Conservation (phyloP, 225 moss, liverwort and hornwort genomes). For the Physcomitrellopsis africana region DNA sequence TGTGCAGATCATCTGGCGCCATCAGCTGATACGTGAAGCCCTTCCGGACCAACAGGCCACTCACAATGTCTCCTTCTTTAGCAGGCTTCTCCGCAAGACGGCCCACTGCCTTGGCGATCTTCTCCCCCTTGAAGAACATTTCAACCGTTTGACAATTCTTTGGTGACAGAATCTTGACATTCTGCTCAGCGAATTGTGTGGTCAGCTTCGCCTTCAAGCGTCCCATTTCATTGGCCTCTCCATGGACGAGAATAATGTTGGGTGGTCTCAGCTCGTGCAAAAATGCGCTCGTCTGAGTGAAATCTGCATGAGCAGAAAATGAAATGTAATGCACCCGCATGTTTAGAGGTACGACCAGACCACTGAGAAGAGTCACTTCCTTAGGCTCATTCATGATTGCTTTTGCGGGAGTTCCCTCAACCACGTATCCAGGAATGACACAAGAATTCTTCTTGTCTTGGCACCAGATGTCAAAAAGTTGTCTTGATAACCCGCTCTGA, state of each 20-base stretch:
- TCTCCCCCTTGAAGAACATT: conserved; percentile 96
- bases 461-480: conserved; percentile 97
- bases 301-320: conserved; percentile 95
- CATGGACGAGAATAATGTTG: conserved; percentile 93
- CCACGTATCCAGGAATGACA: conserved; percentile 93
- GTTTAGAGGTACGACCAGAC: conserved; percentile 85
- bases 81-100: conserved; percentile 83
- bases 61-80: conserved; percentile 76
- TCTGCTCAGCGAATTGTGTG: conserved; percentile 82
- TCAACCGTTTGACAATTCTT: conserved; percentile 95
- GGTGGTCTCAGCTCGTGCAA: conserved; percentile 82
- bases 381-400: conserved; percentile 95
- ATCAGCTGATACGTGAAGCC: conserved; percentile 98
- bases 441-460: conserved; percentile 92
- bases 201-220: conserved; percentile 86
- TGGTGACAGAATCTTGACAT: conserved; percentile 87
- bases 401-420: conserved; percentile 82
- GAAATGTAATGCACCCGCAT: conserved; percentile 98
- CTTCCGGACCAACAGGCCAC: conserved; percentile 80
- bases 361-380: conserved; percentile 88
- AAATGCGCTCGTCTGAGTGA: conserved; percentile 88
- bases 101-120: conserved; percentile 91
- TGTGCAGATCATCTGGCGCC: conserved; percentile 86
- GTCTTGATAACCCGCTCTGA: conserved; percentile 87
- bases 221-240: conserved; percentile 99